These are phyloP conservation scores for Amaranthus tricolor DNA, from an alignment of 179 eudicot species.

Conservation along the genomic window DNA sequence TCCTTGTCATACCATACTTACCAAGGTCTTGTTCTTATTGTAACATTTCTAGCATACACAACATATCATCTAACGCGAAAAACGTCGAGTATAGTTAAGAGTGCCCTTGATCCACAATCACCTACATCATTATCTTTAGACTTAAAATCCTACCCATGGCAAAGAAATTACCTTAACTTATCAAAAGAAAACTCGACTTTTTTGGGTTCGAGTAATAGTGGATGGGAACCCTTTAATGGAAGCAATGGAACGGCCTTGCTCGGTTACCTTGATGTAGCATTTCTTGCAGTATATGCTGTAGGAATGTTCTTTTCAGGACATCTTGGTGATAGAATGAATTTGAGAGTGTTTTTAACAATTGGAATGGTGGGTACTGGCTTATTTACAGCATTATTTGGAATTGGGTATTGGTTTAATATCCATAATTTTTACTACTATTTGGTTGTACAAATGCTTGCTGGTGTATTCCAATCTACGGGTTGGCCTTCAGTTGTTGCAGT, in stretches of 20 bases:
- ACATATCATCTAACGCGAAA: constrained; percentile 76
- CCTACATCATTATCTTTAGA: constrained; percentile 38
- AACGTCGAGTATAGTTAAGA: constrained; percentile 79
- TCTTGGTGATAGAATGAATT: constrained; percentile 73
- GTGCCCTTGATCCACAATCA: constrained; percentile 74
- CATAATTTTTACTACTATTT: constrained; percentile 72
- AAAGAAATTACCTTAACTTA: constrained; percentile 26
- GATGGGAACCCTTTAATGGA: constrained; percentile 86
- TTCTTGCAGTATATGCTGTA: constrained; percentile 62
- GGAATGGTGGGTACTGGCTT: constrained; percentile 91
- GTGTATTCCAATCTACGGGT: constrained; percentile 85
- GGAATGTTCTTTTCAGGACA: constrained; percentile 88
- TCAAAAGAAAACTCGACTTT: constrained; percentile 27
- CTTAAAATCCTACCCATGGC: constrained; percentile 43
- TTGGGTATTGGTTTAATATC: constrained; percentile 74
- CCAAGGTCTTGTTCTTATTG: constrained; percentile 68
- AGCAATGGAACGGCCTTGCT: constrained; percentile 67
- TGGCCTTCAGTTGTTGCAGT: constrained; percentile 98
- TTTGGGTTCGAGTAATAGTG: constrained; percentile 38
- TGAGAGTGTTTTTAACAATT: constrained; percentile 61
- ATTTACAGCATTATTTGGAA: constrained; percentile 72
- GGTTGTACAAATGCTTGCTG: constrained; percentile 79
- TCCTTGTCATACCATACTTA: constrained; percentile 62
- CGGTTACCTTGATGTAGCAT: constrained; percentile 86
- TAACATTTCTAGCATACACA: constrained; percentile 81